phyloP scores from a whole-genome alignment of 345 rosid genomes.

The Arabidopsis thaliana region TAIR10.1 NC_003071.7:14562001-14562500 shows the following conservation, averaged over 20 bases:
- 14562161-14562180: conserved; percentile 78
- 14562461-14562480: conserved; percentile 79
- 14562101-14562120: conserved; percentile 96
- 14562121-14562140: conserved; percentile 99
- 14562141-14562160: conserved; percentile 97
- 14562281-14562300: conserved; percentile 90
- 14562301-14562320: conserved; percentile 63
- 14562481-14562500: conserved; percentile 1
- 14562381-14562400: conserved; percentile 86
- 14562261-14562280: conserved; percentile 93
- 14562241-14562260: conserved; percentile 84
- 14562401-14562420: conserved; percentile 95
- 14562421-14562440: conserved; percentile 73
- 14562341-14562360: conserved; percentile 71
- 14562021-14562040: not conserved
- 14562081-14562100: conserved; percentile 90
- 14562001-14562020: not conserved
- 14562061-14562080: conserved; percentile 97
- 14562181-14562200: not conserved
- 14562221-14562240: conserved; percentile 46
- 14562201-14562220: conserved; percentile 13
- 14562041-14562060: conserved; percentile 29
- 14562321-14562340: conserved; percentile 73
- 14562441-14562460: conserved; percentile 63
- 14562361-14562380: conserved; percentile 96